Evolutionary conservation across 768 basidiomycete genomes (phyloP).

Genomic region (Lactifluus echinatus): DNA sequence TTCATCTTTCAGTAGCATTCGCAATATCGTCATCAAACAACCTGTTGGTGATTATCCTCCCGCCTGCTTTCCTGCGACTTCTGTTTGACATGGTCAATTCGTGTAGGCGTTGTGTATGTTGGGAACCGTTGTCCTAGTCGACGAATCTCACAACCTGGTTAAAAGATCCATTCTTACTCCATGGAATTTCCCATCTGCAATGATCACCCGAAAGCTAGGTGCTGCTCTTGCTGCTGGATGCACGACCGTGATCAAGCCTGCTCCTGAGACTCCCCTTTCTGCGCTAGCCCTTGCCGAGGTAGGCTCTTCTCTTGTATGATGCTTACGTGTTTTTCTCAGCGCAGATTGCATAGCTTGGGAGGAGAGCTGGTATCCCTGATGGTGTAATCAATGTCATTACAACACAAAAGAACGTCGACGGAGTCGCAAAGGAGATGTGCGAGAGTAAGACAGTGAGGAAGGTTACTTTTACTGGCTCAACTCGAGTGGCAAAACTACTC

Average conservation of each 20-base stretch:
- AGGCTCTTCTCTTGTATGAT: slow-evolving; percentile 9
- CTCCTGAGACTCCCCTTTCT: slow-evolving; percentile 92
- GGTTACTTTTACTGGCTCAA: slow-evolving; percentile 88
- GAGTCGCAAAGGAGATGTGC: slow-evolving; percentile 93
- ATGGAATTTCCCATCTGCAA: slow-evolving; percentile 94
- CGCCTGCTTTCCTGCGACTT: neutral
- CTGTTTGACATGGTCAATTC: neutral
- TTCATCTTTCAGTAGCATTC: slow-evolving; percentile 52
- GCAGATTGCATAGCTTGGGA: slow-evolving; percentile 49
- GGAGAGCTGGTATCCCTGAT: slow-evolving; percentile 86
- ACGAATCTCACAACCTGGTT: neutral
- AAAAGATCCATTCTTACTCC: slow-evolving; percentile 69
- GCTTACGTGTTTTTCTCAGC: neutral
- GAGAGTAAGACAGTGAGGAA: slow-evolving; percentile 82
- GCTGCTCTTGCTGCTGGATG: slow-evolving; percentile 94
- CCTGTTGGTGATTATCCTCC: slow-evolving; percentile 56
- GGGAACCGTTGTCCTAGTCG: neutral
- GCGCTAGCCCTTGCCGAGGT: slow-evolving; percentile 89
- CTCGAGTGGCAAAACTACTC: slow-evolving; percentile 67
- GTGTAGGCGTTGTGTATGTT: slow-evolving; percentile 40
- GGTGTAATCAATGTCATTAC: slow-evolving; percentile 95
- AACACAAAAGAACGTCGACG: slow-evolving; percentile 71
- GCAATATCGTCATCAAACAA: slow-evolving; percentile 90
- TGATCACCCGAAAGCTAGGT: slow-evolving; percentile 87
- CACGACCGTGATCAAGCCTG: slow-evolving; percentile 90